phyloP scores from a whole-genome alignment of 345 rosid species.

The Raphanus raphanistrum region DNA sequence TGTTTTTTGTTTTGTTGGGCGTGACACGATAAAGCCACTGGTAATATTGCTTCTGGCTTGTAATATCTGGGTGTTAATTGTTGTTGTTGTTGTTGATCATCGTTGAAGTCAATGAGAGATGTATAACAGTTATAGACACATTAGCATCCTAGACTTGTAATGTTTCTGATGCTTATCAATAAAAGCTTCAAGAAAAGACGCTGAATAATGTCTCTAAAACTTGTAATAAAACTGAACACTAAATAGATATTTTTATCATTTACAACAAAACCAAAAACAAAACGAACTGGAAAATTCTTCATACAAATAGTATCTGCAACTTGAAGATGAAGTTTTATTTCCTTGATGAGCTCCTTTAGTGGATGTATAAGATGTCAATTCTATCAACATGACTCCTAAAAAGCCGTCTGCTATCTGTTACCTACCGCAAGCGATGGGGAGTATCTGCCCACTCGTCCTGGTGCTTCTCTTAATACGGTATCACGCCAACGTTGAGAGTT shows the following conservation, averaged over 20 bases:
- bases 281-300: constrained; percentile 19
- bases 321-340: constrained; percentile 25
- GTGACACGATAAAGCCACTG: background rate
- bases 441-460: constrained; percentile 50
- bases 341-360: constrained; percentile 30
- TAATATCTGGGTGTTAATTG: constrained; percentile 2
- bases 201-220: background rate
- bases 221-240: background rate
- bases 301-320: constrained; percentile 46
- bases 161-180: constrained; percentile 6
- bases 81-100: background rate
- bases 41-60: background rate
- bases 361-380: constrained; percentile 34
- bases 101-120: background rate
- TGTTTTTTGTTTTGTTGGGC: background rate
- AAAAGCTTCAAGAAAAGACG: background rate
- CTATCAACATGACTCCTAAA: constrained; percentile 40
- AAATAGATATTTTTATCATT: constrained; percentile 15
- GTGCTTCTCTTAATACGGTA: constrained; percentile 47
- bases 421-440: constrained; percentile 34
- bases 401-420: constrained; percentile 32
- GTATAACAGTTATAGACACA: background rate
- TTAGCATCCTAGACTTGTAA: constrained; percentile 3
- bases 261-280: constrained; percentile 29
- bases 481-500: constrained; percentile 36